These are phyloP conservation scores for Trichoderma atrobrunneum DNA, from an alignment of 2,329 filamentous ascomycete genomes.

Conservation along the genomic window DNA sequence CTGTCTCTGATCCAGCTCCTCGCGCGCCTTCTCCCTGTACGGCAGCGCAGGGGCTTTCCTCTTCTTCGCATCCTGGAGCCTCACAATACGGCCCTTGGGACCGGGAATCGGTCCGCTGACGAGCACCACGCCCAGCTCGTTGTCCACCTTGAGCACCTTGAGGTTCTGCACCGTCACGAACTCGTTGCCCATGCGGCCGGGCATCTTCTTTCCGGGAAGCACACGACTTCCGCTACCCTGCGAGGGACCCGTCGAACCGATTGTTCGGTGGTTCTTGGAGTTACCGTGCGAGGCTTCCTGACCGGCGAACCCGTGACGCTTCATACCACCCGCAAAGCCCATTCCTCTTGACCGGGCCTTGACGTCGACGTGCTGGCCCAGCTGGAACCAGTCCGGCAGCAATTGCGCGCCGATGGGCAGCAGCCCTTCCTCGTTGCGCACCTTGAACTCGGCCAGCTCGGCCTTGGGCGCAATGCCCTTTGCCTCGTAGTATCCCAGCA, in stretches of 20 bases:
- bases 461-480: conserved; percentile 81
- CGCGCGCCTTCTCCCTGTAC: conserved; percentile 46
- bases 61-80: conserved; percentile 87
- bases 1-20: conserved; percentile 46
- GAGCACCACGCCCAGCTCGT: conserved; percentile 81
- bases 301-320: conserved; percentile 84
- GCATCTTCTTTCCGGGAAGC: conserved; percentile 95
- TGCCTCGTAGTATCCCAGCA: conserved; percentile 83
- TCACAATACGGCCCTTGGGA: conserved; percentile 80
- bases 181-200: conserved; percentile 90
- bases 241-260: conserved; percentile 84
- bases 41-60: conserved; percentile 59
- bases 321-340: conserved; percentile 98
- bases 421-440: conserved; percentile 70
- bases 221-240: conserved; percentile 93
- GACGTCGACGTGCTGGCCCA: conserved; percentile 88
- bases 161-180: conserved; percentile 88
- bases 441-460: conserved; percentile 81
- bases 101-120: conserved; percentile 85
- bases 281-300: conserved; percentile 94
- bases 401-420: conserved; percentile 73
- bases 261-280: conserved; percentile 86
- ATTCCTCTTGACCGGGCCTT: conserved; percentile 76
- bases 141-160: conserved; percentile 82
- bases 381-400: conserved; percentile 84